Percentiles rank a stretch among this genome's conserved stretches.
Evolutionary conservation across 202 grass and related monocot species (phyloP).

Genomic region (Saccharum hybrid): DNA sequence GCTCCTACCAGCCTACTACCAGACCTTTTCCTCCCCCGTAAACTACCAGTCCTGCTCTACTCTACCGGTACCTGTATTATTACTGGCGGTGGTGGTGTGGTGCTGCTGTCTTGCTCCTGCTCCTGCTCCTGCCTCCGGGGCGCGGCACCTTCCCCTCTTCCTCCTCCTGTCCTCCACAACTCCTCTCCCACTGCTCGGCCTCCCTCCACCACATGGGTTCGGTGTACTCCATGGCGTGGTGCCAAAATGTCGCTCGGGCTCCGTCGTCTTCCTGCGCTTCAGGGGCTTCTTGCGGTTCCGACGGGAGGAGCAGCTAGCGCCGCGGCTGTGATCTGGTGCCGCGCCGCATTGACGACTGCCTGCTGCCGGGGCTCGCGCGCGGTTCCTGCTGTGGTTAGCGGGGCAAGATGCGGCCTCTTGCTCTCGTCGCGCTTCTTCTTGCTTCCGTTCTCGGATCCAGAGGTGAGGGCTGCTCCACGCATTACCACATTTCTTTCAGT

Average conservation of each 20-base stretch:
- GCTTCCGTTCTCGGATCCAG: conserved; percentile 65
- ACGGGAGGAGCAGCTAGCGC: conserved; percentile 23
- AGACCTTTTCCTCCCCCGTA: not conserved
- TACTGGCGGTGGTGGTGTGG: conserved; percentile 2
- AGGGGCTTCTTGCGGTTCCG: conserved; percentile 22
- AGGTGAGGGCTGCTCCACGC: conserved; percentile 54
- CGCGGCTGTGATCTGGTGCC: conserved; percentile 37
- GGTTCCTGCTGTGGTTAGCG: not conserved
- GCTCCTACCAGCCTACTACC: not conserved
- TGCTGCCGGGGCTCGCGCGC: conserved; percentile 5
- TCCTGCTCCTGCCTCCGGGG: conserved; percentile 1
- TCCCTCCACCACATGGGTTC: conserved; percentile 8
- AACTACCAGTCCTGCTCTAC: not conserved
- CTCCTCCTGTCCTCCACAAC: not conserved
- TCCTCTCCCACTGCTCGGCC: not conserved
- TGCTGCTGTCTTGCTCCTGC: not conserved
- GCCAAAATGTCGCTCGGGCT: conserved; percentile 49
- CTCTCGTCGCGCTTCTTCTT: conserved; percentile 46
- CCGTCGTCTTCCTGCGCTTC: conserved; percentile 31
- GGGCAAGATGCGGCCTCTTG: conserved; percentile 47
- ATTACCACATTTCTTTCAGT: conserved; percentile 2
- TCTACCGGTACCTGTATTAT: conserved; percentile 13
- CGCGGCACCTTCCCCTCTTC: conserved; percentile 29
- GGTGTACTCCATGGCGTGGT: conserved; percentile 30
- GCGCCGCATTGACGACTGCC: conserved; percentile 20